Conservation (phyloP, 2,329 filamentous ascomycete species). For the Colletotrichum salicis region DNA sequence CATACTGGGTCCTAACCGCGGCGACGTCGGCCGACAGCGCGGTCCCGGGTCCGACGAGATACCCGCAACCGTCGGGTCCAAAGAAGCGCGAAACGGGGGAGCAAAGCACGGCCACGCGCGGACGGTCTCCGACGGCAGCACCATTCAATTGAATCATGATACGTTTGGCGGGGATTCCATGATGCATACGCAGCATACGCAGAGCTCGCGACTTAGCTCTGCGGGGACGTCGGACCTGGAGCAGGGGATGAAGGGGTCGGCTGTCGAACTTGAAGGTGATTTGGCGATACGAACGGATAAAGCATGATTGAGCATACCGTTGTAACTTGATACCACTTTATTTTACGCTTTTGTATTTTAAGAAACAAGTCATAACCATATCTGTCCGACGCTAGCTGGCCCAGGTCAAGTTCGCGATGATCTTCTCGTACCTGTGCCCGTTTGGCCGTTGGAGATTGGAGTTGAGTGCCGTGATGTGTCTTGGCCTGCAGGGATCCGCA, state of each 20-base stretch:
- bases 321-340: neutral
- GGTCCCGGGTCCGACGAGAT: neutral
- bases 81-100: neutral
- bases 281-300: neutral
- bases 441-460: neutral
- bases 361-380: neutral
- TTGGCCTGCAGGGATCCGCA: neutral
- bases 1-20: neutral
- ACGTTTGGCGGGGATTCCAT: slow-evolving; percentile 1
- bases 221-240: slow-evolving; percentile 2
- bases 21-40: neutral
- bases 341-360: neutral
- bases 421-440: neutral
- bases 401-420: neutral
- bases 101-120: neutral
- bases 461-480: neutral
- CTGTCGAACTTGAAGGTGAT: neutral
- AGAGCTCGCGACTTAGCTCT: neutral
- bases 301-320: neutral
- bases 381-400: neutral
- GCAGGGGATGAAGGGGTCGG: neutral
- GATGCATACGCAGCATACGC: neutral
- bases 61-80: slow-evolving; percentile 7
- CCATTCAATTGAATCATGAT: neutral
- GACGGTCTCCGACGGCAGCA: neutral